Base-by-base conservation (phyloP, 208 protist species). In the Acanthamoeba triangularis region DNA sequence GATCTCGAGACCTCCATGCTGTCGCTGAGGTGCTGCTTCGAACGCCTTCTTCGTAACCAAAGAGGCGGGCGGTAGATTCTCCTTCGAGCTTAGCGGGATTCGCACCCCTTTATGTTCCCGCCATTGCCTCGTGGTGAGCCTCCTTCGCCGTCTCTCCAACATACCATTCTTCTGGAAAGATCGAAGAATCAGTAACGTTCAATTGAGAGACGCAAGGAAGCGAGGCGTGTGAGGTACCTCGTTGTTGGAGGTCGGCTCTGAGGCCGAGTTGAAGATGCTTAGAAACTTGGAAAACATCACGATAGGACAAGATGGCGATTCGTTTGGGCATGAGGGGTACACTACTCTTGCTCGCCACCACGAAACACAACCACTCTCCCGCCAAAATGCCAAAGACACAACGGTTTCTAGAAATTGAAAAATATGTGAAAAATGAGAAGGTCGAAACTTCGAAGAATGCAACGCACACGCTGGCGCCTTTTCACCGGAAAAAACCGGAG, bases 91-190 rank as follows among this genome's bases (percentile, higher is more conserved):
- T 13, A 63, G 30, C 30, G 30, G 67, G 7, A 7, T 33, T 74
- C 67, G 67, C 30, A 8, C 30, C 6, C 61, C 49, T 63, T 87
- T 87, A 13, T 61, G 78, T 25, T 61, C 78, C 1, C 78, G 44
- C 78, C 78, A 87, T 6, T 87, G 78, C 11, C 78, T 30, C 47
- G 78, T 87, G 78, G 61, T 18, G 0, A 87, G 78, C 47, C 78
- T 87, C 78, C 20, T 87, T n/a, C 78, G 5, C 33, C 78, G 78
- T 35, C 33, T 87, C 18, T 87, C 78, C 35, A 80, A 18, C 37
- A 87, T 8, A 7, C n/a, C 5, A 23, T 10, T 13, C 52, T 87
- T 41, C 78, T 87, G 49, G 8, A 85, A 76, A 7, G 49, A 14
- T 52, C 49, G 56, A 28, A 28, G 67, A 76, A 23, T 76, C 5